Conservation (phyloP, 371 early-diverging fungal genomes). For the Mucor saturninus region DNA sequence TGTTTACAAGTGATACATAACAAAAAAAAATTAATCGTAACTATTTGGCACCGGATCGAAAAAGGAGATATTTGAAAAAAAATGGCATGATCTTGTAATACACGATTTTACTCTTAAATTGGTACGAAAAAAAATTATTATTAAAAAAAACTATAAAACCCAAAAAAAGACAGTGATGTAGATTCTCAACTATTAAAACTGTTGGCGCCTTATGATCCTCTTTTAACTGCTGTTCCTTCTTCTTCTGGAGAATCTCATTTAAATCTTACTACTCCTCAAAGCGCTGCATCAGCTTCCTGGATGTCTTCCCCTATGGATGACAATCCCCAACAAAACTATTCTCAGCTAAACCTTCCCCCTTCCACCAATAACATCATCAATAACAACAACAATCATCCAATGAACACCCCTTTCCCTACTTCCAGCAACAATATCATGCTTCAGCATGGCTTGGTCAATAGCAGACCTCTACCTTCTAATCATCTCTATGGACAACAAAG, state of each 20-base stretch:
- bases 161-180: slow-evolving; percentile 9
- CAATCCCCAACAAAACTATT: background rate
- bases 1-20: no score
- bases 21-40: no score
- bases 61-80: no score
- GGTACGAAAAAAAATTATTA: background rate
- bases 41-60: no score
- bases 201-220: slow-evolving; percentile 18
- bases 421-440: background rate
- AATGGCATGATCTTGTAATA: no score
- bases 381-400: no score
- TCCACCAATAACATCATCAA: background rate
- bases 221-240: background rate
- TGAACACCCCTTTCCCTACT: background rate
- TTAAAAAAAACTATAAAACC: background rate
- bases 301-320: background rate
- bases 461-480: background rate
- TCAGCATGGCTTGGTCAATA: slow-evolving; percentile 6
- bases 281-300: background rate
- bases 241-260: background rate
- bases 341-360: background rate
- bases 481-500: background rate
- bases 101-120: no score
- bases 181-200: slow-evolving; percentile 16
- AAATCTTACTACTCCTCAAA: background rate